Evolutionary conservation across 371 early-diverging fungal genomes (phyloP).

Genomic region (Syncephalastrum sp.): DNA sequence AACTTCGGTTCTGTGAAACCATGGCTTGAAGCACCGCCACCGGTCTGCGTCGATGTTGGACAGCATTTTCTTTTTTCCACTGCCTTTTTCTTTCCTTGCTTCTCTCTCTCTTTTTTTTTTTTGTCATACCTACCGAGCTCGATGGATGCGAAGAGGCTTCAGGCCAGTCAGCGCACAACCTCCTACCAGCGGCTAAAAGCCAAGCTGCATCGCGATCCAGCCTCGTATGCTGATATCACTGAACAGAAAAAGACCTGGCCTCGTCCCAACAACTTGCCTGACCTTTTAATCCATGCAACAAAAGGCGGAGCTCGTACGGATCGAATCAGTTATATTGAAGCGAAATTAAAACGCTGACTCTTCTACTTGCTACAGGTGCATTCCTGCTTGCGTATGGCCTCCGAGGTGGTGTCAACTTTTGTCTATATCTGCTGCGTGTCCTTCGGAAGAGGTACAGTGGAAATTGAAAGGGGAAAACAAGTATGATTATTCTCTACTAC

Average conservation of each 20-base stretch:
- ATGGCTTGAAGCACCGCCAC: not conserved
- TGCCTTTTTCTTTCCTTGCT: slow-evolving; percentile 3
- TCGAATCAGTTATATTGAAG: not conserved
- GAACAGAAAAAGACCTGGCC: slow-evolving; percentile 33
- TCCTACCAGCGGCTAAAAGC: slow-evolving; percentile 43
- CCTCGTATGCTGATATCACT: slow-evolving; percentile 24
- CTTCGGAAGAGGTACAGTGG: slow-evolving; percentile 40
- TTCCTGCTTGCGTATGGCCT: slow-evolving; percentile 50
- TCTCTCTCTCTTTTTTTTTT: not conserved
- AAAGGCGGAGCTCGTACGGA: slow-evolving; percentile 48
- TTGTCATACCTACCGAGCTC: not conserved
- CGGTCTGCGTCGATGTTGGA: slow-evolving; percentile 1
- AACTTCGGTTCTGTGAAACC: slow-evolving; percentile 4
- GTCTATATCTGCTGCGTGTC: slow-evolving; percentile 43
- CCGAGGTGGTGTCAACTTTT: slow-evolving; percentile 49
- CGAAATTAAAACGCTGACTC: not conserved
- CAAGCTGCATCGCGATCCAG: slow-evolving; percentile 37
- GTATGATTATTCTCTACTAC: not conserved
- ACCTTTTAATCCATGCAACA: slow-evolving; percentile 42
- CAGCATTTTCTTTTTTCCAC: not conserved
- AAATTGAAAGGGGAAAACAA: not conserved
- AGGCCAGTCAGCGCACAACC: slow-evolving; percentile 11
- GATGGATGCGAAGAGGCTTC: not conserved
- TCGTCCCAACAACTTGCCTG: slow-evolving; percentile 30
- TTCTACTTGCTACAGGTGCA: slow-evolving; percentile 29